Conservation (phyloP, 257 asterid genomes). For the Linaria vulgaris region DNA sequence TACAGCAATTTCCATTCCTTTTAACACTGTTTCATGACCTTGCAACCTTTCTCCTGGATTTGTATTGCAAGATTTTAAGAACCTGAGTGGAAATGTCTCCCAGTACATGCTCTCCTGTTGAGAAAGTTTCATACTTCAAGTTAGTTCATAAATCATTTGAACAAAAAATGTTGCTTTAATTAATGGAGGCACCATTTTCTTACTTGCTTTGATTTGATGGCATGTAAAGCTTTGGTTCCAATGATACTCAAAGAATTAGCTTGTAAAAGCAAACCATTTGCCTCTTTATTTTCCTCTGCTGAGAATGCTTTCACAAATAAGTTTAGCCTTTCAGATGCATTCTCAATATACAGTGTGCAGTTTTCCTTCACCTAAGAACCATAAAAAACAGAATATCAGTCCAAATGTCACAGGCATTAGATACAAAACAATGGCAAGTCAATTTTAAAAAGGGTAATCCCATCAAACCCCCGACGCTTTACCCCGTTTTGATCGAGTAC, state of each 20-base stretch:
- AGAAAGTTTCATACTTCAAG: background rate
- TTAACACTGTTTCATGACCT: conserved; percentile 54
- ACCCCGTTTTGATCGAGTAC: too few relatives aligned
- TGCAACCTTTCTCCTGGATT: conserved; percentile 53
- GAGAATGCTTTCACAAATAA: conserved; percentile 55
- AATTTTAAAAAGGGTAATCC: too few relatives aligned
- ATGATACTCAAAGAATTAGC: conserved; percentile 48
- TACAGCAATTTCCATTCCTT: conserved; percentile 72
- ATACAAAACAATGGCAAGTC: background rate
- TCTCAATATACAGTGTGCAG: conserved; percentile 51
- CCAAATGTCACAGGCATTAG: too few relatives aligned
- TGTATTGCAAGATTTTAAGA: conserved; percentile 43
- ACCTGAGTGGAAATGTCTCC: conserved; percentile 58
- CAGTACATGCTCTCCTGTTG: conserved; percentile 79
- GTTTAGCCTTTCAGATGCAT: conserved; percentile 64
- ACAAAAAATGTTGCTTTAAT: too few relatives aligned
- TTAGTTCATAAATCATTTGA: too few relatives aligned
- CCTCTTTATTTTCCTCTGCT: conserved; percentile 49
- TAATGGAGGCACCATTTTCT: conserved; percentile 13
- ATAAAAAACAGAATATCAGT: conserved; percentile 13
- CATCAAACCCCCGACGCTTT: too few relatives aligned
- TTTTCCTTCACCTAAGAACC: conserved; percentile 59
- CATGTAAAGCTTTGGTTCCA: conserved; percentile 51
- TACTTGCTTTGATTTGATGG: conserved; percentile 73
- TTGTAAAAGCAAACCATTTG: conserved; percentile 53